Conservation (phyloP, 768 basidiomycete species). For the Atractiella rhizophila region DNA sequence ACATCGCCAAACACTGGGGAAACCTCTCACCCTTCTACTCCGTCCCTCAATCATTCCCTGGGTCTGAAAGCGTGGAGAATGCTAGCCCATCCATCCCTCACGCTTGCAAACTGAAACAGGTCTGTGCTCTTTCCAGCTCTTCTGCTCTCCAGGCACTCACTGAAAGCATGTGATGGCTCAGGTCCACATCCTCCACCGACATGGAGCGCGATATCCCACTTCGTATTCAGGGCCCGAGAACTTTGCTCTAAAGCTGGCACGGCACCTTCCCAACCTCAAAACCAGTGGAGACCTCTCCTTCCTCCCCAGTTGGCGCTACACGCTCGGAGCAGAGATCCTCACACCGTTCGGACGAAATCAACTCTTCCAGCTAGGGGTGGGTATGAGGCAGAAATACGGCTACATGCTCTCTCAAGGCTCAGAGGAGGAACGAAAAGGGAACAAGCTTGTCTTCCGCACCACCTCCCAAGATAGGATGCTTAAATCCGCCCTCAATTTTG, state of each 20-base stretch:
- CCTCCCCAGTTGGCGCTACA: slow-evolving; percentile 18
- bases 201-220: slow-evolving; percentile 21
- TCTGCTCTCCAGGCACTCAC: not conserved
- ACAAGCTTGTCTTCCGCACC: slow-evolving; percentile 31
- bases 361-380: slow-evolving; percentile 19
- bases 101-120: slow-evolving; percentile 17
- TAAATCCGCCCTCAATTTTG: slow-evolving; percentile 31
- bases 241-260: slow-evolving; percentile 18
- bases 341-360: slow-evolving; percentile 19
- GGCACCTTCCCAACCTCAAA: slow-evolving; percentile 12
- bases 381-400: slow-evolving; percentile 16
- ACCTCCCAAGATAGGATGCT: slow-evolving; percentile 33
- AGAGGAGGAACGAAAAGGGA: not conserved
- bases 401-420: slow-evolving; percentile 5
- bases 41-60: slow-evolving; percentile 17
- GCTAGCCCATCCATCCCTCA: slow-evolving; percentile 19
- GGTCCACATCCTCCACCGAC: slow-evolving; percentile 15
- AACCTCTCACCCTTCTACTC: slow-evolving; percentile 19
- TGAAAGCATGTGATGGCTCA: not conserved
- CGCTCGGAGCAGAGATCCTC: slow-evolving; percentile 17
- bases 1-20: slow-evolving; percentile 20
- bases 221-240: slow-evolving; percentile 13
- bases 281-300: slow-evolving; percentile 15
- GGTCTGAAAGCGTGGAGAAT: slow-evolving; percentile 17
- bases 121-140: not conserved